These are phyloP conservation scores for Backusella macrospora DNA, from an alignment of 192 early-diverging fungal species.

Conservation along the genomic window DNA sequence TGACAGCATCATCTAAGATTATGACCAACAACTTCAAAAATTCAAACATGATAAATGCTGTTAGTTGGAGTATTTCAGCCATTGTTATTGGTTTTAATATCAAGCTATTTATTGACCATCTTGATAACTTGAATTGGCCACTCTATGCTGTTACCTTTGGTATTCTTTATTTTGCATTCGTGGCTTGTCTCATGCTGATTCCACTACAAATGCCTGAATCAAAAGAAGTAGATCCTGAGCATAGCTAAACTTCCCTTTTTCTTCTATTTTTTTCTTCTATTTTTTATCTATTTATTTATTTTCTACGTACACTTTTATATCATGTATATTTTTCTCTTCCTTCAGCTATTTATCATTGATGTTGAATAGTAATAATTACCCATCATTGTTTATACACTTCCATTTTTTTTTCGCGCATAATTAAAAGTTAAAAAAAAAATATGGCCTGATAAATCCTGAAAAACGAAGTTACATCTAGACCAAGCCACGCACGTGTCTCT, in stretches of 20 bases:
- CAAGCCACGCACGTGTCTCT: background rate
- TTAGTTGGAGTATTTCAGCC: conserved; percentile 51
- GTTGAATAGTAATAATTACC: too few relatives aligned
- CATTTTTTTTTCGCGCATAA: too few relatives aligned
- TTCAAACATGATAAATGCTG: conserved; percentile 30
- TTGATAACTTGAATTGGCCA: conserved; percentile 33
- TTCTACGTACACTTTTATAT: background rate
- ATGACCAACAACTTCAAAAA: conserved; percentile 47
- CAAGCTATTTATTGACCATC: conserved; percentile 45
- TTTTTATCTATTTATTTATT: background rate
- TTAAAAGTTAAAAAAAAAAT: background rate
- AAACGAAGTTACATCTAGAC: too few relatives aligned
- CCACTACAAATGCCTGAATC: conserved; percentile 7
- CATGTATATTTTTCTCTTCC: conserved; percentile 2
- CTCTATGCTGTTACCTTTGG: conserved; percentile 4
- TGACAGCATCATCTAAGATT: conserved; percentile 52
- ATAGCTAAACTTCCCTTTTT: background rate
- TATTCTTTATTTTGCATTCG: conserved; percentile 27
- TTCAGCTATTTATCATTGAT: background rate
- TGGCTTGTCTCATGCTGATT: conserved; percentile 16
- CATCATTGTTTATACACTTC: too few relatives aligned
- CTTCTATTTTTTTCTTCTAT: too few relatives aligned
- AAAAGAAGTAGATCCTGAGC: conserved; percentile 6
- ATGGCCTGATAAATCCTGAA: background rate
- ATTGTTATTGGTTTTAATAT: conserved; percentile 62